Conservation (phyloP, 2,329 filamentous ascomycete genomes). For the Alternaria sp. region DNA sequence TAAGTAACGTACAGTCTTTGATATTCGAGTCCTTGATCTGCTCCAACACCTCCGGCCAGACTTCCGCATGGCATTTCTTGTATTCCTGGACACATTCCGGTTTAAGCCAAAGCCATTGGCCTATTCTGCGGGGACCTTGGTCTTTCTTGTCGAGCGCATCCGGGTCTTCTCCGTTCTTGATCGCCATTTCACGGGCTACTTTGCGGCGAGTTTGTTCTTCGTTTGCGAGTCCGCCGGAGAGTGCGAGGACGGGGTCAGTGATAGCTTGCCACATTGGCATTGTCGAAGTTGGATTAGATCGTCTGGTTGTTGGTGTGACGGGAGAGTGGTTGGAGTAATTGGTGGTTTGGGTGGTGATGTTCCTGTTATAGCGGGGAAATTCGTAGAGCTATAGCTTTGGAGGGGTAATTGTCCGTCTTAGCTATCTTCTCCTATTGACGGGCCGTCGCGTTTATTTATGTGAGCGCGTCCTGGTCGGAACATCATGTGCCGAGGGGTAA, state of each 20-base stretch:
- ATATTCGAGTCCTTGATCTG: slow-evolving; percentile 80
- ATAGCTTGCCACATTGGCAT: not conserved
- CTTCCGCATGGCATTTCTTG: slow-evolving; percentile 65
- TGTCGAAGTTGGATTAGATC: not conserved
- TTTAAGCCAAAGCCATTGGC: slow-evolving; percentile 75
- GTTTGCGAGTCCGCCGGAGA: not conserved
- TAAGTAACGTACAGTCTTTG: slow-evolving; percentile 64
- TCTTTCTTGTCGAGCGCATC: not conserved
- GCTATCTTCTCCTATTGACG: not conserved
- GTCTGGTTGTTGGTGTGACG: not conserved
- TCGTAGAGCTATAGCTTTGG: not conserved
- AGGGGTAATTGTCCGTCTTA: not conserved
- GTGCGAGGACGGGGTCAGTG: not conserved
- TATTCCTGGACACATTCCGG: slow-evolving; percentile 25
- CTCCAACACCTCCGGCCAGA: slow-evolving; percentile 78
- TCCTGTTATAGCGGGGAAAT: not conserved
- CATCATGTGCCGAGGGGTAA: not conserved
- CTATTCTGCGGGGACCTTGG: slow-evolving; percentile 60
- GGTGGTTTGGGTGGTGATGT: not conserved
- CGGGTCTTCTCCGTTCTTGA: not conserved
- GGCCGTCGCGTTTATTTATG: not conserved
- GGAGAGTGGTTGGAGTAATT: not conserved
- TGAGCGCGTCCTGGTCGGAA: not conserved
- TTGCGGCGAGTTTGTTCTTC: not conserved
- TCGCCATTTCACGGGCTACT: not conserved